Evolutionary conservation across 805 yeast genomes (phyloP), one percentile per base, ranked within the genome.

Genomic region (Ogataea trehalophila): DNA sequence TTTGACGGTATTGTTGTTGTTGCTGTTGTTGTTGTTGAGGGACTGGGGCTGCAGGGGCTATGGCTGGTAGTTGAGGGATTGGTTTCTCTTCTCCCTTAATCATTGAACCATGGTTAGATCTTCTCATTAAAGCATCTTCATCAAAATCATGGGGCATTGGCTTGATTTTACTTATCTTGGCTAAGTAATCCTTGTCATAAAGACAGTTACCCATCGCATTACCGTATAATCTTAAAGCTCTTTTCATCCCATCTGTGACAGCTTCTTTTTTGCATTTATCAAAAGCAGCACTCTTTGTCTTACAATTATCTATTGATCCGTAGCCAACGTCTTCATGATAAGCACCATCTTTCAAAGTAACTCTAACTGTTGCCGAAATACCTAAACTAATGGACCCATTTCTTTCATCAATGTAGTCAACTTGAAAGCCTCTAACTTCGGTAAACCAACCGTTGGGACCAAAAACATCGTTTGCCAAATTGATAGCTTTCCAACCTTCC

Each of bases 371-470:
- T 7, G 83, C 85, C 1, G 89, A 81, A 11, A 87, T 68, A 1
- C 94, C 94, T 62, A 87, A 70, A 23, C 80, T 75, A 50, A 71
- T 77, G 41, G 77, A 71, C 6, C 82, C 81, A 36, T 77, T 77
- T 37, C 73, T 74, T 34, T 79, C 80, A 58, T 87, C 95, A 41
- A 85, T 69, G 56, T 76, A 87, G 61, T 87, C 95, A 16, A 86
- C 84, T 29, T 76, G 80, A 15, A 81, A 76, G 39, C 72, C 73
- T 49, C 79, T 77, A 5, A 87, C 75, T 56, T 86, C 92, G 0
- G 90, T 81, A 54, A 75, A 73, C 95, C 95, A 87, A 1, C 94
- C 94, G 59, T 85, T 81, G 56, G 83, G 86, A 0, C 95, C 95
- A 72, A 87, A 86, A 3, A 87, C 81, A 56, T 83, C 85, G 58